Evolutionary conservation across 192 early-diverging fungal species (phyloP).

Genomic region (Backusella parvicylindrica): DNA sequence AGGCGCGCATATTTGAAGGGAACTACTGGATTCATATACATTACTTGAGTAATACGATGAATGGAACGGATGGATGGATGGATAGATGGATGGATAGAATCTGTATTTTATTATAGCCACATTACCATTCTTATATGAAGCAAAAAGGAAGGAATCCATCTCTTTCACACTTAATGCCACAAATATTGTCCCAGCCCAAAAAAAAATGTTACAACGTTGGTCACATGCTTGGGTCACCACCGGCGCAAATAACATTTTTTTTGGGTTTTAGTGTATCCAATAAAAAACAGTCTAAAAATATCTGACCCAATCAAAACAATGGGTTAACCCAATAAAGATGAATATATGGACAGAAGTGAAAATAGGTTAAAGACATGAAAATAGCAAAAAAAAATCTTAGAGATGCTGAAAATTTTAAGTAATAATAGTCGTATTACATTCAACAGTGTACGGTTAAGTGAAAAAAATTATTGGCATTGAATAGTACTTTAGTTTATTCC

Average conservation of each 20-base stretch:
- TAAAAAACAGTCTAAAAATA: neutral
- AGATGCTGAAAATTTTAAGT: no score
- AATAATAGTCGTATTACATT: no score
- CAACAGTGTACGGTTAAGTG: no score
- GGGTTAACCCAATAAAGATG: neutral
- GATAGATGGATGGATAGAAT: neutral
- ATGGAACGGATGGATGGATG: constrained; percentile 2
- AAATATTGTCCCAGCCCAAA: neutral
- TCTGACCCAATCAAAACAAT: neutral
- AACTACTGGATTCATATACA: neutral
- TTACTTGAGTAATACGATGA: neutral
- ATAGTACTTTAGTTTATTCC: no score
- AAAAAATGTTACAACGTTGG: neutral
- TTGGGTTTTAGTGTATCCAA: neutral
- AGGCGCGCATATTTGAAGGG: neutral
- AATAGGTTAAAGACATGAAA: no score
- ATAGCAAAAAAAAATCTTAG: no score
- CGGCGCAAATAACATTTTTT: neutral
- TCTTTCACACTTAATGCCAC: neutral
- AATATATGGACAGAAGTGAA: no score
- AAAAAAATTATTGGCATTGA: no score
- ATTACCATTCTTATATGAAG: constrained; percentile 1
- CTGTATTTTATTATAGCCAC: neutral
- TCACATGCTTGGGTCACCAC: neutral
- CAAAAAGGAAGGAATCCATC: neutral